Evolutionary conservation across 306 rosid genomes (phyloP).

Genomic region (Arachis stenosperma): DNA sequence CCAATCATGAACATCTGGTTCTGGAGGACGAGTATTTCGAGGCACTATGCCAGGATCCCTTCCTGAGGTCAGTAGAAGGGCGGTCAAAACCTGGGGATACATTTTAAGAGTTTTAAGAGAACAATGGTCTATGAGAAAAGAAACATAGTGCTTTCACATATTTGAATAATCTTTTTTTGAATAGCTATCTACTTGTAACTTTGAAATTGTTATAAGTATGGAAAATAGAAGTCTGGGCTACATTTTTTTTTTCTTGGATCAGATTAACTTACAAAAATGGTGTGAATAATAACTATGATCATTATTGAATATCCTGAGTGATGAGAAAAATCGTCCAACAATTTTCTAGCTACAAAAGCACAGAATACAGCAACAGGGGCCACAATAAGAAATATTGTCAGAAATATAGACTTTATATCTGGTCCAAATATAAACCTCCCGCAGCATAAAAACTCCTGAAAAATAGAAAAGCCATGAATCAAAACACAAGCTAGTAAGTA

Average conservation of each 20-base stretch:
- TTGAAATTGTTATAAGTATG: not conserved
- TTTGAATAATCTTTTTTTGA: not conserved
- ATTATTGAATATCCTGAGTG: constrained; percentile 66
- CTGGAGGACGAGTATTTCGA: constrained; percentile 66
- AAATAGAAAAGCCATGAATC: not conserved
- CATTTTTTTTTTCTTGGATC: not conserved
- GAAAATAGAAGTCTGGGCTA: not conserved
- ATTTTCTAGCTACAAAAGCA: constrained; percentile 67
- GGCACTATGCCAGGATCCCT: constrained; percentile 88
- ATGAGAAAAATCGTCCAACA: constrained; percentile 63
- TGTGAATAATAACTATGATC: constrained; percentile 55
- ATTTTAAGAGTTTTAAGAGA: constrained; percentile 28
- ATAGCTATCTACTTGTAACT: not conserved
- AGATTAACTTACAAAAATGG: constrained; percentile 65
- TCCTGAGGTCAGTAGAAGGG: constrained; percentile 74
- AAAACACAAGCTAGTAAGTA: not conserved
- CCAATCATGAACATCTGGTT: constrained; percentile 45
- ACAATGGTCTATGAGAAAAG: constrained; percentile 26
- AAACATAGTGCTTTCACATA: constrained; percentile 26
- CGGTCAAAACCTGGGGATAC: constrained; percentile 60
- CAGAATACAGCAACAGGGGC: constrained; percentile 77
- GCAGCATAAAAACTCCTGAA: constrained; percentile 79
- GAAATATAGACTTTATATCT: constrained; percentile 72
- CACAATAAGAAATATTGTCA: constrained; percentile 69
- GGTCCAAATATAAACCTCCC: constrained; percentile 97